Base-by-base conservation (phyloP, 208 protist genomes). In the Acanthamoeba sp. region DNA sequence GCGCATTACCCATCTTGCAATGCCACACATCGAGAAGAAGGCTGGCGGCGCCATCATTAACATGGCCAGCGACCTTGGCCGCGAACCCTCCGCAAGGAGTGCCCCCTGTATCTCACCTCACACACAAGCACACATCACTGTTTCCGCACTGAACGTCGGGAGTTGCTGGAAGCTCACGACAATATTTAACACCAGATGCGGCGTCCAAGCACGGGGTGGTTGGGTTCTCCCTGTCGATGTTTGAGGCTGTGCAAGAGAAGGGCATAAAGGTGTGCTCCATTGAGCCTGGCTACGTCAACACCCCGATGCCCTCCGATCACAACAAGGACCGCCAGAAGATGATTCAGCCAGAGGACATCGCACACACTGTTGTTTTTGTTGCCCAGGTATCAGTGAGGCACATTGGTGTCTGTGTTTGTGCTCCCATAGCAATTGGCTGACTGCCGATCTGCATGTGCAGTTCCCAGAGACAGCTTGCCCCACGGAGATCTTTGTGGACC, bases 51-150 rank as follows among this genome's bases (percentile, higher is more conserved):
- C 80, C 40, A 52, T 88, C 45, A 88, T 88, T 42, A 88, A 88
- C 80, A 88, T 88, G 7, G 80, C 48, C 18, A 64, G 48, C 50
- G 29, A 36, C 18, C 18, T n/a, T 24, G 80, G 80, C 10, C 6
- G 40, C 9, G n/a, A 40, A 16, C 10, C 40, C 7, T 27, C 16
- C 16, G 80, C 14, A 10, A 16, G 27, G 29, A 64, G 6, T 4
- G 80, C 80, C 7, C 80, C 80, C 52, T 88, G 80, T 88, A 88
- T n/a, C n/a, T n/a, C n/a, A n/a, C n/a, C n/a, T n/a, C n/a, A n/a
- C n/a, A n/a, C n/a, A n/a, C n/a, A n/a, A n/a, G n/a, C n/a, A n/a
- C n/a, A n/a, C n/a, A n/a, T n/a, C n/a, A n/a, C n/a, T n/a, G n/a
- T n/a, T n/a, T n/a, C n/a, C n/a, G n/a, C n/a, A n/a, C n/a, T n/a